Conservation (phyloP, 352 stramenopile species). For the Phytophthora multivora region DNA sequence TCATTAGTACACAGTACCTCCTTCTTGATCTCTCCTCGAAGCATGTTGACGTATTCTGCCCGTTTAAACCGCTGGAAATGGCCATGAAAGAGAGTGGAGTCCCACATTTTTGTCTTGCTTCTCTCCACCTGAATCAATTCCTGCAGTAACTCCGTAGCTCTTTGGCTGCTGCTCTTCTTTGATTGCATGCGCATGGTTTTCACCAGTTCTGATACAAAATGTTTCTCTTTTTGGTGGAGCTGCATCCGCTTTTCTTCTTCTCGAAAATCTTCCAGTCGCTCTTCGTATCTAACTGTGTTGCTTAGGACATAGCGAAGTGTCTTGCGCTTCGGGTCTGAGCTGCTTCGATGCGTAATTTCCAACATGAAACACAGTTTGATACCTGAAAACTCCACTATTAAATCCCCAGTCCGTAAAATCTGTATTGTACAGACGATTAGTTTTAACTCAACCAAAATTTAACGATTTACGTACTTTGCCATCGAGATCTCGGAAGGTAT, state of each 20-base stretch:
- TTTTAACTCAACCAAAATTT: not conserved
- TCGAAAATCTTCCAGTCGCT: conserved; percentile 65
- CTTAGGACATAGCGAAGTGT: conserved; percentile 19
- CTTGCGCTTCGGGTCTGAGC: conserved; percentile 6
- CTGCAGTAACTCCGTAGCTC: conserved; percentile 57
- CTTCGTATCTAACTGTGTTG: conserved; percentile 38
- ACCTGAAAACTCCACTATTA: conserved; percentile 65
- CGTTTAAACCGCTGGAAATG: conserved; percentile 72
- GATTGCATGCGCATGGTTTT: conserved; percentile 76
- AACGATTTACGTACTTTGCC: conserved; percentile 39
- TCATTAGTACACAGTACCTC: conserved; percentile 41
- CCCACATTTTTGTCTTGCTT: conserved; percentile 61
- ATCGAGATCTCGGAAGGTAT: conserved; percentile 42
- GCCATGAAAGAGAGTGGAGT: conserved; percentile 72
- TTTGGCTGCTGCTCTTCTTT: conserved; percentile 61
- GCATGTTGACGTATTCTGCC: conserved; percentile 59
- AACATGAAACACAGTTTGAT: conserved; percentile 66
- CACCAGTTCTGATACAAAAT: conserved; percentile 74
- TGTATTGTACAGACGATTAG: conserved; percentile 7
- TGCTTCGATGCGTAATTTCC: conserved; percentile 36
- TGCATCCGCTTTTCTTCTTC: conserved; percentile 57
- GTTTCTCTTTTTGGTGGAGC: conserved; percentile 59
- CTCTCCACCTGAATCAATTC: conserved; percentile 70
- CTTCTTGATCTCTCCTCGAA: conserved; percentile 74
- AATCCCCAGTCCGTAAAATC: conserved; percentile 32